Conservation (phyloP, 495 filamentous ascomycete genomes). For the Umbilicaria muhlenbergii region DNA sequence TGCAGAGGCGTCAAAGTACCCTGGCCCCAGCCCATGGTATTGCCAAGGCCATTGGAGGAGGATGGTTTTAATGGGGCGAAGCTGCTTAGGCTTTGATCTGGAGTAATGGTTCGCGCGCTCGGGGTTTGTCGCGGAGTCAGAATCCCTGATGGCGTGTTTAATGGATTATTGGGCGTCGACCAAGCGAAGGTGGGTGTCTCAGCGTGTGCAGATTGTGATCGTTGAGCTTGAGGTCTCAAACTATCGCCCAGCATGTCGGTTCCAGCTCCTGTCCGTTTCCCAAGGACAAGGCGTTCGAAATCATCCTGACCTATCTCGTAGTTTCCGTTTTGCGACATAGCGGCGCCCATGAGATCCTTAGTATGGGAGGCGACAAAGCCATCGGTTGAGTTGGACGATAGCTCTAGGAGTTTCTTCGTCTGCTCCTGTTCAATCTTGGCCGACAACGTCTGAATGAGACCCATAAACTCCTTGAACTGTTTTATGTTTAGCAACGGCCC, state of each 20-base stretch:
- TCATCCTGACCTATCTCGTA: constrained; percentile 43
- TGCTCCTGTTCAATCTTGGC: constrained; percentile 75
- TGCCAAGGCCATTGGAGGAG: constrained; percentile 5
- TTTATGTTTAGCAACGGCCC: constrained; percentile 74
- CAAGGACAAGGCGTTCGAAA: constrained; percentile 80
- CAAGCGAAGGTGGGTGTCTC: constrained; percentile 30
- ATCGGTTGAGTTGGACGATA: constrained; percentile 32
- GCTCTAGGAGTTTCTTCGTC: constrained; percentile 68
- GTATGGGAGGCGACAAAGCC: constrained; percentile 16
- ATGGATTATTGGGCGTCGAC: constrained; percentile 21
- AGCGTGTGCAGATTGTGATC: constrained; percentile 13
- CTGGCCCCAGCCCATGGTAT: constrained; percentile 2
- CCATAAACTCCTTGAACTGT: constrained; percentile 83
- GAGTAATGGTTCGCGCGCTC: constrained; percentile 31
- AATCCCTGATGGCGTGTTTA: constrained; percentile 12
- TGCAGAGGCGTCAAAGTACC: constrained; percentile 9
- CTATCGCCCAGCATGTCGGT: constrained; percentile 23
- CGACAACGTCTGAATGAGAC: constrained; percentile 66
- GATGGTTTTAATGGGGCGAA: constrained; percentile 34
- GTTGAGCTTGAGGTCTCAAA: constrained; percentile 17
- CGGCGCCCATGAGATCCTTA: constrained; percentile 20
- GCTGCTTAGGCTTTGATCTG: constrained; percentile 31
- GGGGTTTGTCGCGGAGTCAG: constrained; percentile 9
- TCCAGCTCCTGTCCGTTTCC: constrained; percentile 23
- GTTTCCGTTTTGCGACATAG: constrained; percentile 13